Base-by-base conservation (phyloP, 1,139 yeast species). In the Hansenula sp. region DNA sequence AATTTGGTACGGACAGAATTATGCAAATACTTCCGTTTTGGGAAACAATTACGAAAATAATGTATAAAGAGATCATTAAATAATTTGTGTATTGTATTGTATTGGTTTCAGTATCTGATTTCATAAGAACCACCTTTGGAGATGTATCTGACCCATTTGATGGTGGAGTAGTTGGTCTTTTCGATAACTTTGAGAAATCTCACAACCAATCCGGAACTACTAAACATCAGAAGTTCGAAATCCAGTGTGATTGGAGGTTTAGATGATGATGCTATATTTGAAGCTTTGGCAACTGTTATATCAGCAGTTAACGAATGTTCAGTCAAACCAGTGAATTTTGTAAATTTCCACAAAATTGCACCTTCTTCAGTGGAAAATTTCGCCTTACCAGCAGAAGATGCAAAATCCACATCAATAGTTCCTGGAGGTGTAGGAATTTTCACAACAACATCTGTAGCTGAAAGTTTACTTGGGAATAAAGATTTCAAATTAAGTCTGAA, bases 61-160 rank as follows among this genome's bases (percentile, higher is more conserved):
- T 4, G 12, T 7, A 7, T 25, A 25, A 16, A 6, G 7, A 4
- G 14, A 18, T 18, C 8, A 18, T 18, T 13, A 20, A 11, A 17
- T 17, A 10, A 27, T 18, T n/a, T 3, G 18, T n/a, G 11, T 28
- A 18, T 24, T 17, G 7, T 30, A 18, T 29, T 24, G 18, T 19
- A n/a, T 3, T 6, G n/a, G n/a, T n/a, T n/a, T 74, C 57, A 82
- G 47, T 79, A 79, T 44, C 96, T 68, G 13, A 87, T 72, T 47
- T 88, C 96, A 53, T 86, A 88, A 6, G 85, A 76, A 1, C 96
- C 96, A 0, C 90, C 80, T 47, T 72, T 75, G 1, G 90, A 75
- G 17, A 75, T 61, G 59, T 90, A 90, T 53, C 86, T 77, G 34
- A 89, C 94, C 95, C 95, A 89, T 58, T 90, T 90, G 18, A 87